Evolutionary conservation across 2,329 filamentous ascomycete species (phyloP), one percentile per base, ranked within the genome.

Genomic region (Fusarium penzigii): DNA sequence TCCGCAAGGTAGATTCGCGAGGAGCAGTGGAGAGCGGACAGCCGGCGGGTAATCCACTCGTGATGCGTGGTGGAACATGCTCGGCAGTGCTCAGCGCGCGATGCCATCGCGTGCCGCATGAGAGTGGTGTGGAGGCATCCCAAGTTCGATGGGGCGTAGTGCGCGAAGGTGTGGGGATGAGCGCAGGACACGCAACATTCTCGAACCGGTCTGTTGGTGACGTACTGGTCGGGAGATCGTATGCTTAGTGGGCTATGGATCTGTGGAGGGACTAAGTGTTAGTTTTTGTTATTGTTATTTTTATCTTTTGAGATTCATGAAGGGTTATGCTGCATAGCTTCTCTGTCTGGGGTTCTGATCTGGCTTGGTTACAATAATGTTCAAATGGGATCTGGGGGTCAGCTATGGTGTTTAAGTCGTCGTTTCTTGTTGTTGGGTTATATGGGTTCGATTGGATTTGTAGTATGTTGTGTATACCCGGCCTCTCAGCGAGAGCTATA

Each of bases 31-130:
- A 70, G 7, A 68, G 70, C 49, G 73, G 71, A 40, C 59, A 63
- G 10, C 67, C 68, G 16, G 63, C 68, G 14, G 77, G 76, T 2
- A 82, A 82, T 66, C 79, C 80, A 17, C 72, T 82, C 20, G 71
- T 71, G 2, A 59, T 82, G 36, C 65, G 63, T 17, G 78, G 74
- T 29, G 79, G 79, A 11, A 70, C 72, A 40, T 82, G 79, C 67
- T 79, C 76, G 53, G 79, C 78, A 9, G 78, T 80, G n/a, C 62
- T 83, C 55, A 76, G 74, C 63, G 72, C 79, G 20, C 66, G 74
- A 45, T 81, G 78, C 64, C 78, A 81, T 50, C 67, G 72, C 6
- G 57, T 62, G 29, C 58, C 64, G 16, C 62, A 61, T 9, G 66
- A 65, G 39, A 64, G 63, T 44, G 58, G 57, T 17, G 67, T 79